Conservation (phyloP, 257 asterid species). For the Ligustrum vulgare region DNA sequence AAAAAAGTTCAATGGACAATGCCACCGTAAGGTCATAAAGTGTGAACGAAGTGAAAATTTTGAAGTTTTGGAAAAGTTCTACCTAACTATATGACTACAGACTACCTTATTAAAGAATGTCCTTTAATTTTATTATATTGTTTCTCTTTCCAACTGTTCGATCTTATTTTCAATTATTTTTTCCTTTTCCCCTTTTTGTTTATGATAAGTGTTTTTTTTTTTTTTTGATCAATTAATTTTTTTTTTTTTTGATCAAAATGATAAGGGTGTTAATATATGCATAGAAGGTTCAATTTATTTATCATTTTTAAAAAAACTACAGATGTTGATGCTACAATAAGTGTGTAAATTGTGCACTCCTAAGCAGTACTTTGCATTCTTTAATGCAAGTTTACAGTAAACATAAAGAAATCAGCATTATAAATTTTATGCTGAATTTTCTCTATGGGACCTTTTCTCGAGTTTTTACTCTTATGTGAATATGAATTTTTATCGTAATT, state of each 20-base stretch:
- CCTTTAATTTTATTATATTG: background rate
- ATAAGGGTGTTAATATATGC: background rate
- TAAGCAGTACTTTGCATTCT: background rate
- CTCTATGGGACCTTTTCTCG: too few species aligned
- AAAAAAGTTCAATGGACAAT: background rate
- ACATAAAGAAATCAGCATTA: background rate
- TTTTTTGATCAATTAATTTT: too few species aligned
- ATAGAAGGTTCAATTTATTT: background rate
- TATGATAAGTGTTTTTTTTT: background rate
- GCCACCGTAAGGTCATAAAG: too few species aligned
- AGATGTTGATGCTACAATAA: too few species aligned
- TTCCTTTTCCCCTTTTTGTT: background rate
- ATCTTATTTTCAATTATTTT: background rate
- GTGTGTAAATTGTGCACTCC: background rate
- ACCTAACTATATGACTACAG: too few species aligned
- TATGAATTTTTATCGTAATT: too few species aligned
- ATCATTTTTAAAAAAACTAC: background rate
- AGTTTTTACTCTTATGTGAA: conserved; percentile 4
- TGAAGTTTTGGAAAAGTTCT: background rate
- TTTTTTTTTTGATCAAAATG: too few species aligned
- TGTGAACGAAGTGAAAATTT: background rate
- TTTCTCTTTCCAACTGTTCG: background rate
- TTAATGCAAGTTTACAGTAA: background rate
- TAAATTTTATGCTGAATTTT: background rate
- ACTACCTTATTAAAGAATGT: background rate